These are phyloP conservation scores for Stramenopiles sp. DNA, from an alignment of 352 stramenopile genomes.

Conservation along the genomic window DNA sequence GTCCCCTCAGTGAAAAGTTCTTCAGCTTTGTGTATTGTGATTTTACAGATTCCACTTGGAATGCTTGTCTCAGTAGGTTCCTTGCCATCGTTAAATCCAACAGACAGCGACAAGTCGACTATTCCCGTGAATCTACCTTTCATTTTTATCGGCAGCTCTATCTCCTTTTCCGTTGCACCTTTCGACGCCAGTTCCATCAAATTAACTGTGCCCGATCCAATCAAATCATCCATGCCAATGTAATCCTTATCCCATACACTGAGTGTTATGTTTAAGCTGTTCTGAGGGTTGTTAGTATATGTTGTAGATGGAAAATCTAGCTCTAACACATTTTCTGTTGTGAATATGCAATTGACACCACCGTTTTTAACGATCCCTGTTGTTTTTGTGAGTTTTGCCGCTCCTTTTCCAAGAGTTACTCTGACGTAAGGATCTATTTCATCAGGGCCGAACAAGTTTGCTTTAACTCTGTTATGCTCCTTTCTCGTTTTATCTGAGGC, in stretches of 20 bases:
- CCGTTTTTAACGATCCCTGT: neutral
- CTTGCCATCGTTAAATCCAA: neutral
- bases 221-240: neutral
- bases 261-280: neutral
- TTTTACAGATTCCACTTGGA: neutral
- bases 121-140: constrained; percentile 1
- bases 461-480: neutral
- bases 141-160: neutral
- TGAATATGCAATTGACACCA: neutral
- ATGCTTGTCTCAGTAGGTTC: neutral
- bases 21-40: neutral
- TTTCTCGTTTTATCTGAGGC: neutral
- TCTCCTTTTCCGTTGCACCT: neutral
- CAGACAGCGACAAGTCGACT: neutral
- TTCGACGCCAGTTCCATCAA: neutral
- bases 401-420: neutral
- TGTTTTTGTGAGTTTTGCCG: neutral
- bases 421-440: neutral
- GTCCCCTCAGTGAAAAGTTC: neutral
- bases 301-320: neutral
- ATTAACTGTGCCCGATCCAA: neutral
- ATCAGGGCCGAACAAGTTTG: neutral
- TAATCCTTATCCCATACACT: constrained; percentile 3
- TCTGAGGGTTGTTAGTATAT: neutral
- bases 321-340: neutral